A percentile compares a stretch with the other conserved stretches of the same genome.
Evolutionary conservation across 805 yeast genomes (phyloP).

Genomic region (Wickerhamiella dianesei): DNA sequence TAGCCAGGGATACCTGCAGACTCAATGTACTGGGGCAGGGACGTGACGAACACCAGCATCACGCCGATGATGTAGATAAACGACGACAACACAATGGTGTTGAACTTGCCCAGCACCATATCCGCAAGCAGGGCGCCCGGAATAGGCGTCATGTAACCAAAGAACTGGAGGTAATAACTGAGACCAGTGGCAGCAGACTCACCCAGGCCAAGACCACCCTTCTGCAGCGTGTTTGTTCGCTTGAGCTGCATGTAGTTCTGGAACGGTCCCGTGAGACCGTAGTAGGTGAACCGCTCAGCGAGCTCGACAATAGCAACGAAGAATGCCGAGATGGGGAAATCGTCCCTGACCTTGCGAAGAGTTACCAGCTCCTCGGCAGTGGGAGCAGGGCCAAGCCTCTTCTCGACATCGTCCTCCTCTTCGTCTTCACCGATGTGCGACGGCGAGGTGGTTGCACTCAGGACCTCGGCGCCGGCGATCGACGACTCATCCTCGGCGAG

Average conservation of each 20-base stretch:
- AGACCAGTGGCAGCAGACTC: constrained; percentile 55
- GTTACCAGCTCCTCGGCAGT: constrained; percentile 42
- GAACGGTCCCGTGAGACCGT: constrained; percentile 64
- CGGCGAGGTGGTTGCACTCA: neutral
- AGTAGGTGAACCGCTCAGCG: constrained; percentile 69
- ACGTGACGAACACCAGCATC: constrained; percentile 51
- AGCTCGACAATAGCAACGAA: constrained; percentile 59
- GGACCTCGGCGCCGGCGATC: neutral
- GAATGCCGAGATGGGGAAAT: constrained; percentile 44
- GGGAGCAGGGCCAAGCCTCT: constrained; percentile 22
- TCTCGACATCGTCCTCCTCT: neutral
- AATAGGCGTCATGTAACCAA: constrained; percentile 72
- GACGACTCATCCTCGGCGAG: neutral
- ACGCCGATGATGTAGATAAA: constrained; percentile 49
- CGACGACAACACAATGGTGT: constrained; percentile 50
- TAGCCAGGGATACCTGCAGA: constrained; percentile 51
- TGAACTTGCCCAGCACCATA: constrained; percentile 58
- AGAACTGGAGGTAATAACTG: constrained; percentile 62
- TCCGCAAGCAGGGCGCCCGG: constrained; percentile 67
- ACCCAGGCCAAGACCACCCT: constrained; percentile 49
- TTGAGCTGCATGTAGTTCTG: constrained; percentile 58
- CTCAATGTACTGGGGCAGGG: constrained; percentile 44
- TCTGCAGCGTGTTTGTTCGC: constrained; percentile 25
- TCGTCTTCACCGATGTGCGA: neutral
- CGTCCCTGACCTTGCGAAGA: constrained; percentile 40